These are phyloP conservation scores for Colletotrichum godetiae DNA, from an alignment of 2,329 filamentous ascomycete genomes.

Conservation along the genomic window DNA sequence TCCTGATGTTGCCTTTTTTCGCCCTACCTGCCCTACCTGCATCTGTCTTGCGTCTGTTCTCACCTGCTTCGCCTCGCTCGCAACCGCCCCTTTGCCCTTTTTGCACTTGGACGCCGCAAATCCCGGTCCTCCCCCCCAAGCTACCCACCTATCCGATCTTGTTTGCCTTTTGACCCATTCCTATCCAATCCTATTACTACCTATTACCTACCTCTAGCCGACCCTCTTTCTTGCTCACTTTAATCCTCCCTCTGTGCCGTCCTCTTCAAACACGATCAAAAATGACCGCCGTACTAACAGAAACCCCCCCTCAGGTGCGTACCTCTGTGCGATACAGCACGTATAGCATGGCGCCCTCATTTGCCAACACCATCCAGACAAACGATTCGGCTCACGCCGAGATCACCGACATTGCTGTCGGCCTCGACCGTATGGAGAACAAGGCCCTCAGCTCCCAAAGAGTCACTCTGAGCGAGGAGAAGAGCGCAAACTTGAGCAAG, in stretches of 20 bases:
- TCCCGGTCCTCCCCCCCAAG: slow-evolving; percentile 2
- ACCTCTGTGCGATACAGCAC: slow-evolving; percentile 69
- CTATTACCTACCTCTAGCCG: slow-evolving; percentile 19
- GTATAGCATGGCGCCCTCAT: slow-evolving; percentile 68
- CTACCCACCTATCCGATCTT: slow-evolving; percentile 19
- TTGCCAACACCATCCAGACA: slow-evolving; percentile 68
- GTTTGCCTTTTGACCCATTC: slow-evolving; percentile 15
- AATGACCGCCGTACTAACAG: slow-evolving; percentile 27
- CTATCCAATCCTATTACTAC: slow-evolving; percentile 12
- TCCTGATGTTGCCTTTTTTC: slow-evolving; percentile 18
- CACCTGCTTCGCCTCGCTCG: slow-evolving; percentile 12
- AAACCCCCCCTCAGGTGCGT: slow-evolving; percentile 53
- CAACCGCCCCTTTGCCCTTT: neutral
- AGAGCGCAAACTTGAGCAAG: slow-evolving; percentile 85
- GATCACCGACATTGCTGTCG: slow-evolving; percentile 78
- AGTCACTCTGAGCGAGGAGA: slow-evolving; percentile 81
- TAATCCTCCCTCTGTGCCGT: neutral
- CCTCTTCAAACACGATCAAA: neutral
- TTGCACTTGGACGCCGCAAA: slow-evolving; percentile 17
- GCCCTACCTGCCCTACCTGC: neutral
- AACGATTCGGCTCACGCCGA: slow-evolving; percentile 67
- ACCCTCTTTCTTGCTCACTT: slow-evolving; percentile 21
- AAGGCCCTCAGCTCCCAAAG: slow-evolving; percentile 86
- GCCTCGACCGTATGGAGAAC: slow-evolving; percentile 90
- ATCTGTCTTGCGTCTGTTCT: slow-evolving; percentile 12